Evolutionary conservation across 139 green algal species (phyloP), one percentile per base, ranked within the genome.

Genomic region (Chlorella vulgaris): DNA sequence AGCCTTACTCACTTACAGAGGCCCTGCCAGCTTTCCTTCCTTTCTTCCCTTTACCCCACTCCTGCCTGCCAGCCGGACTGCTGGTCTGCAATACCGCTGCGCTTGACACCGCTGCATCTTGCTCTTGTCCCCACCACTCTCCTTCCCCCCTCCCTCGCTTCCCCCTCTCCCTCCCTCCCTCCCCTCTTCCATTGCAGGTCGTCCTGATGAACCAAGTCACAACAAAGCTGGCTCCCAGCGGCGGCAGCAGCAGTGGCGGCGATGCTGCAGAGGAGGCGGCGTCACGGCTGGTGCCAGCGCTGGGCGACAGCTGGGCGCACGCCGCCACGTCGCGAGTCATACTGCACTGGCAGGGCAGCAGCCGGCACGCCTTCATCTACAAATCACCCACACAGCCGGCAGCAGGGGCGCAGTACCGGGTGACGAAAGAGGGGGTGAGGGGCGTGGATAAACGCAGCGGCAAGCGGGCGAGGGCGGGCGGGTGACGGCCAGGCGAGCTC

Each of bases 181-280:
- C n/a, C n/a, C n/a, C n/a, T n/a, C n/a, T n/a, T n/a, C n/a, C n/a
- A n/a, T 1, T 74, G 63, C 85, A 92, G 88, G 90, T 96, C 60
- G 94, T 97, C 1, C 74, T 96, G 6, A 96, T 94, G 74, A 95
- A 97, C 74, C 94, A 98, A 71, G 91, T 97, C 6, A 97, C 94
- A 0, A 96, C 90, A 40, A 94, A 95, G 66, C 82, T 93, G 31
- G 67, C 26, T 0, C n/a, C 76, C 35, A 42, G 74, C 31, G 43
- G 15, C 40, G 60, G 85, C 84, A 3, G 29, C 26, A 26, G 10
- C 35, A 58, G 31, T 51, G 35, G 50, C 22, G 71, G 53, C 18
- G 33, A 22, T 7, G 50, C n/a, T 8, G 50, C 71, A 7, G 33
- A 33, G 7, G 76, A 85, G 1, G 81, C 62, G 7, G 63, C 51